Conservation (phyloP, 331 rosid species). For the Quercus lobata region DNA sequence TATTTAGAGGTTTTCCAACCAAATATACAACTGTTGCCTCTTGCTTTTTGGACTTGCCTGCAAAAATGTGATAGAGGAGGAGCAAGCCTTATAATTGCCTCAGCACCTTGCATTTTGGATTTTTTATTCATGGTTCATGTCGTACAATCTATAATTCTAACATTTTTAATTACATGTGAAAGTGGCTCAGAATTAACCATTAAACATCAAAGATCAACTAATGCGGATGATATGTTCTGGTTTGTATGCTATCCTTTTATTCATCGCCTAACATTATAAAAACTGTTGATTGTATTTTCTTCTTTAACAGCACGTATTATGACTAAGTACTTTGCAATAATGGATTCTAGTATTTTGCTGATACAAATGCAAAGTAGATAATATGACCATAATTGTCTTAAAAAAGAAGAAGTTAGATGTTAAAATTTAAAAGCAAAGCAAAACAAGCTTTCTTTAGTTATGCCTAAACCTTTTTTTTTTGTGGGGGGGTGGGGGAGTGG, state of each 20-base stretch:
- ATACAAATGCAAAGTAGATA: too few species aligned
- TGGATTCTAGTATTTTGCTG: too few species aligned
- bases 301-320: neutral
- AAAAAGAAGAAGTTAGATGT: too few species aligned
- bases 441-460: too few species aligned
- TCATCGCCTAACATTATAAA: neutral
- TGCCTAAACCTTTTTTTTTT: neutral
- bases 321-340: too few species aligned
- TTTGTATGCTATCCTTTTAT: neutral
- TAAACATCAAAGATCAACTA: neutral
- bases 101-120: neutral
- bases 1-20: neutral
- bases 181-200: neutral
- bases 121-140: neutral
- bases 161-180: neutral
- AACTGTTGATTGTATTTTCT: neutral
- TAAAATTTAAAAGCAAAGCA: too few species aligned
- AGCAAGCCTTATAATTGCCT: neutral
- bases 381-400: too few species aligned
- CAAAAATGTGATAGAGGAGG: neutral
- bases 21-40: neutral
- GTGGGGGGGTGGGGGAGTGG: neutral
- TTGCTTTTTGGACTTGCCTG: neutral
- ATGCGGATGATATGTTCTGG: neutral
- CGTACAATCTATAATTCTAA: neutral